These are phyloP conservation scores for Cudoniella acicularis DNA, from an alignment of 495 filamentous ascomycete species.

Conservation along the genomic window DNA sequence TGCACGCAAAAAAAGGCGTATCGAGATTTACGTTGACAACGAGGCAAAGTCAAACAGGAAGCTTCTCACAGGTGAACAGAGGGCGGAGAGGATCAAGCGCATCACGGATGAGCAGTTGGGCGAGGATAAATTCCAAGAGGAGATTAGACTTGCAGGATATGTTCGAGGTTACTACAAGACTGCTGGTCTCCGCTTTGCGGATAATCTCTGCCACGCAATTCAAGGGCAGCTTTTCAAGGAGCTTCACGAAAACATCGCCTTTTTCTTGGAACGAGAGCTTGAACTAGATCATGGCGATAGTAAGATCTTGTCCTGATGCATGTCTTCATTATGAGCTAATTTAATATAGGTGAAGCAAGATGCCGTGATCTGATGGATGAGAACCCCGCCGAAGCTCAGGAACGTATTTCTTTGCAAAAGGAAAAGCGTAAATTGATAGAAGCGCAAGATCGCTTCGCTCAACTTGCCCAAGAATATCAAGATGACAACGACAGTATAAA, in stretches of 20 bases:
- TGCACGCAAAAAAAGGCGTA: slow-evolving; percentile 1
- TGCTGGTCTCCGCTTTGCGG: slow-evolving; percentile 45
- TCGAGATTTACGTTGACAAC: not conserved
- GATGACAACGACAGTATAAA: not conserved
- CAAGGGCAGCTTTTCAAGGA: slow-evolving; percentile 40
- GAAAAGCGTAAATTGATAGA: slow-evolving; percentile 35
- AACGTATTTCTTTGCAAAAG: slow-evolving; percentile 35
- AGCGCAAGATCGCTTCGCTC: slow-evolving; percentile 28
- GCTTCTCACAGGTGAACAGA: slow-evolving; percentile 4
- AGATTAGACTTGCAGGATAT: slow-evolving; percentile 45
- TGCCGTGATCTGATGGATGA: slow-evolving; percentile 43
- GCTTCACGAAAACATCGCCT: slow-evolving; percentile 29
- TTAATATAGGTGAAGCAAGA: slow-evolving; percentile 23
- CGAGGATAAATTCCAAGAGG: slow-evolving; percentile 41
- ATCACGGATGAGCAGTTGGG: slow-evolving; percentile 27
- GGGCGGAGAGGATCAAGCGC: slow-evolving; percentile 26
- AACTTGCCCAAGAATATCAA: not conserved
- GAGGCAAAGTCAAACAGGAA: not conserved
- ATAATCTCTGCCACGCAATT: slow-evolving; percentile 43
- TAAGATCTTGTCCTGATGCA: slow-evolving; percentile 4
- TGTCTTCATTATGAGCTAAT: not conserved
- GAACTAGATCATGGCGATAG: slow-evolving; percentile 26
- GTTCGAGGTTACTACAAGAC: slow-evolving; percentile 51
- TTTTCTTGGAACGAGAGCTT: slow-evolving; percentile 38
- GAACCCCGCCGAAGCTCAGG: slow-evolving; percentile 28